Evolutionary conservation across 2,329 filamentous ascomycete genomes (phyloP), one percentile per base, ranked within the genome.

Genomic region (Cladosporium sp.): DNA sequence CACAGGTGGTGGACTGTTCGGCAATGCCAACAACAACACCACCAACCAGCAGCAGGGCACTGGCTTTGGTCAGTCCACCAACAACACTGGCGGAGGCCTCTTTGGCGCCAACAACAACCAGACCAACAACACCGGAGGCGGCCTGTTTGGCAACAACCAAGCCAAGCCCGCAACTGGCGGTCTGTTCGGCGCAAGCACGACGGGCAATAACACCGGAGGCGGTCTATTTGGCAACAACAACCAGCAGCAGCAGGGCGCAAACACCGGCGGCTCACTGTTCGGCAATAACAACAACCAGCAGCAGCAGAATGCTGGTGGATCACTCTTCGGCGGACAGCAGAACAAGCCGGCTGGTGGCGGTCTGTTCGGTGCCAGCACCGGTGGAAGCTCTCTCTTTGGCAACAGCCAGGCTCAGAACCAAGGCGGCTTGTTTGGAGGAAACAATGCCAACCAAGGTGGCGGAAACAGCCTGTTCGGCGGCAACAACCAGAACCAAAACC

Each of bases 211-310:
- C 58, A 69, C 66, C 3, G 61, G 59, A n/a, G 63, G 63, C n/a
- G 62, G 67, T 18, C 51, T 71, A 0, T 72, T 72, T 58, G 67
- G 66, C 57, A 62, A 66, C 30, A 70, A 69, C 66, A 69, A 71
- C 48, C 25, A 58, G n/a, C 68, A 73, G 56, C 62, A 72, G 51
- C 72, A 73, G 34, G 48, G 28, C 39, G 26, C 53, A 11, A 62
- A 49, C 36, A 28, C 23, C 54, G 69, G 70, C n/a, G 61, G 61
- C 71, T 67, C 67, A 25, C 70, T 81, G 14, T 82, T 82, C 62
- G 79, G 77, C 39, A 75, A 83, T 70, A 79, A 77, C 54, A 75
- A 83, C 70, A 79, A 76, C 53, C 84, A 86, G 70, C 81, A 81
- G 72, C 82, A 85, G 69, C 80, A 83, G 65, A 77, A 78, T 58